Percentiles rank a stretch among this genome's conserved stretches.
These are phyloP conservation scores for Vigna radiata DNA, from an alignment of 306 rosid species.

Conservation along the genomic window DNA sequence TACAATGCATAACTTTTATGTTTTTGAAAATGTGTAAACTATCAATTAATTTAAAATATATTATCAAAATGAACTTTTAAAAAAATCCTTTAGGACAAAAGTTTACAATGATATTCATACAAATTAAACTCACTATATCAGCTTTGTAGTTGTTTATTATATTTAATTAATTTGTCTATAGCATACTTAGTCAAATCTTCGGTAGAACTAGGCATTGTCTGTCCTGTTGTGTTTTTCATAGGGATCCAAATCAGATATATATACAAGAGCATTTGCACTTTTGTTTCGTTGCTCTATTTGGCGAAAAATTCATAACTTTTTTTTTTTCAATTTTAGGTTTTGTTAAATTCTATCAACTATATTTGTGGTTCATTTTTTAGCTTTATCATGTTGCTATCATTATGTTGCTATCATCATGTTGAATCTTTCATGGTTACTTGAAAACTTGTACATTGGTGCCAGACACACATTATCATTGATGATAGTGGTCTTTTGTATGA, in stretches of 20 bases:
- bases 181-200: background rate
- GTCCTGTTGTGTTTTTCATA: background rate
- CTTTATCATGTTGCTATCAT: background rate
- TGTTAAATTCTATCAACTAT: background rate
- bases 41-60: too few species aligned
- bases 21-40: too few species aligned
- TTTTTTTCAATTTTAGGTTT: background rate
- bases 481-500: conserved; percentile 20
- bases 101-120: background rate
- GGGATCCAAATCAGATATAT: too few species aligned
- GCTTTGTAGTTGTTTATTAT: background rate
- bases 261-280: background rate
- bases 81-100: too few species aligned
- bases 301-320: background rate
- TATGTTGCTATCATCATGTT: background rate
- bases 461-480: background rate
- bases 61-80: too few species aligned
- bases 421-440: conserved; percentile 8
- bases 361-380: background rate
- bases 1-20: too few species aligned
- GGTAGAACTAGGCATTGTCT: background rate
- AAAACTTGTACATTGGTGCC: background rate
- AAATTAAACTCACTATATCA: background rate
- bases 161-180: background rate
- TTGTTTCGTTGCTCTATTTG: background rate